These are phyloP conservation scores for Fusarium keratoplasticum DNA, from an alignment of 2,329 filamentous ascomycete genomes.

Conservation along the genomic window DNA sequence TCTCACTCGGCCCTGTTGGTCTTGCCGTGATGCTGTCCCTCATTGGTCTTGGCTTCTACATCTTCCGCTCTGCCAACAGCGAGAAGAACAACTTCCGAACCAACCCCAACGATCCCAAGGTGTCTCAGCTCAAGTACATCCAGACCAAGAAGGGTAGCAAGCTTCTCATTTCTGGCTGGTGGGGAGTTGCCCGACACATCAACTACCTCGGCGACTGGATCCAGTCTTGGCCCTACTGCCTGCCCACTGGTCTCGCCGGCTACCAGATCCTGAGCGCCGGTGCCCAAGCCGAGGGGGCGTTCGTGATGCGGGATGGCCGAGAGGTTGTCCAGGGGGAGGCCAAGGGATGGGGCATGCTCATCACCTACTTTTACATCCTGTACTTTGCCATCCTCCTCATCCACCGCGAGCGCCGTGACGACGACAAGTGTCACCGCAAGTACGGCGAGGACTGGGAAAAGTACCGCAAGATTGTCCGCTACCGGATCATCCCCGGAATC, in stretches of 20 bases:
- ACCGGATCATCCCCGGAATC: slow-evolving; percentile 84
- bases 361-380: slow-evolving; percentile 94
- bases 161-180: slow-evolving; percentile 89
- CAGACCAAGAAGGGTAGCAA: slow-evolving; percentile 85
- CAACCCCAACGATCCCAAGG: slow-evolving; percentile 81
- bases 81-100: slow-evolving; percentile 96
- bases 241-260: slow-evolving; percentile 87
- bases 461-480: slow-evolving; percentile 86
- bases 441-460: slow-evolving; percentile 93
- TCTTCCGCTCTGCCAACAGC: slow-evolving; percentile 94
- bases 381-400: slow-evolving; percentile 91
- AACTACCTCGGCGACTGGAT: slow-evolving; percentile 98
- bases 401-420: slow-evolving; percentile 87
- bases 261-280: slow-evolving; percentile 76
- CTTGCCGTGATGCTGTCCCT: slow-evolving; percentile 74
- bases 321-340: slow-evolving; percentile 78
- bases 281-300: slow-evolving; percentile 62
- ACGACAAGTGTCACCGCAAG: slow-evolving; percentile 90
- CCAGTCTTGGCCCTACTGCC: slow-evolving; percentile 89
- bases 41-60: slow-evolving; percentile 81
- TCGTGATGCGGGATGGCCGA: slow-evolving; percentile 69
- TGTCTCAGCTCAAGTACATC: slow-evolving; percentile 86
- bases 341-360: slow-evolving; percentile 84
- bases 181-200: slow-evolving; percentile 91
- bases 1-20: slow-evolving; percentile 78